These are phyloP conservation scores for Alternaria sp. DNA, from an alignment of 2,329 filamentous ascomycete genomes.

Conservation along the genomic window DNA sequence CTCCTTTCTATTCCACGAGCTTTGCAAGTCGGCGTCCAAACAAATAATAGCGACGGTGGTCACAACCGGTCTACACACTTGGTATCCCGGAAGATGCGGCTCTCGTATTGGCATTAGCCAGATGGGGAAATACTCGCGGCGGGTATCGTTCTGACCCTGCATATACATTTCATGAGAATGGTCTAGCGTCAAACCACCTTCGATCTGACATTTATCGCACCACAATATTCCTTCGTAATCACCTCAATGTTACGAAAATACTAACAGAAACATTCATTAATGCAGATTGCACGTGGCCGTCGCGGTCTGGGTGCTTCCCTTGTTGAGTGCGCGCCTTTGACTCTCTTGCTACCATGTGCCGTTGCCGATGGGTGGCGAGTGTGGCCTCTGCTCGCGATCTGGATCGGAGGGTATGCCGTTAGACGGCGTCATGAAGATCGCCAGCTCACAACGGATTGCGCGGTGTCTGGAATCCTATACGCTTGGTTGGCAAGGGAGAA, in stretches of 20 bases:
- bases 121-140: constrained; percentile 5
- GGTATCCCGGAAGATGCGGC: neutral
- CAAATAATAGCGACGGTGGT: neutral
- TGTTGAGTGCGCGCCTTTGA: constrained; percentile 12
- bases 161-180: constrained; percentile 29
- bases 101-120: neutral
- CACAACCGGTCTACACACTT: neutral
- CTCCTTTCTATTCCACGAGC: neutral
- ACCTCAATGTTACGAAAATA: constrained; percentile 12
- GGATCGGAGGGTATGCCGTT: constrained; percentile 26
- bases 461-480: constrained; percentile 24
- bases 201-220: constrained; percentile 18
- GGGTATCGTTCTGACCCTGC: constrained; percentile 19
- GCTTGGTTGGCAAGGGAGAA: constrained; percentile 16
- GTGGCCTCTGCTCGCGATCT: constrained; percentile 33
- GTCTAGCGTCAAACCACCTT: constrained; percentile 29
- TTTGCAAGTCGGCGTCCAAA: constrained; percentile 2
- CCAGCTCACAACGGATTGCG: constrained; percentile 31
- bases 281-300: constrained; percentile 22
- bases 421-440: constrained; percentile 31
- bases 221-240: constrained; percentile 8
- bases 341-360: constrained; percentile 10
- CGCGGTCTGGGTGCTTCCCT: constrained; percentile 21
- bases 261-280: constrained; percentile 17
- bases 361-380: constrained; percentile 20